Conservation (phyloP, 2,329 filamentous ascomycete genomes). For the Arthrobotrys megalospora region DNA sequence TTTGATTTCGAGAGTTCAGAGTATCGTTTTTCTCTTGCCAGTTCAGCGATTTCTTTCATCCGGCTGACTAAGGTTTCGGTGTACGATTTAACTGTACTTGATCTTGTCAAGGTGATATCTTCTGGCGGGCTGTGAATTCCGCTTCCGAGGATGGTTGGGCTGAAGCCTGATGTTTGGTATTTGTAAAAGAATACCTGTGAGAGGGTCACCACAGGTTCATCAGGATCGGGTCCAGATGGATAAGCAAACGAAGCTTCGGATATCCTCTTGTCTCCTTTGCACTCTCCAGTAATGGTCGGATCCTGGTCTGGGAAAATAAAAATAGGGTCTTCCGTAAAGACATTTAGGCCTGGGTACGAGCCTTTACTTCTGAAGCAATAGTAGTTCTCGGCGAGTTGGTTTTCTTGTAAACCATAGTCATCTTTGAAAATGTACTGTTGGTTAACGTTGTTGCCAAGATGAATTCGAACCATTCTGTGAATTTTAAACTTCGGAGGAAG, state of each 20-base stretch:
- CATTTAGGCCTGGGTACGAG: neutral
- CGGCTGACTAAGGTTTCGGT: neutral
- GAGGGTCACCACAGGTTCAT: neutral
- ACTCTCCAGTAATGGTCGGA: neutral
- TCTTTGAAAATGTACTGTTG: conserved; percentile 12
- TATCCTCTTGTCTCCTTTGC: neutral
- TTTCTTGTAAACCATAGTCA: too few relatives aligned
- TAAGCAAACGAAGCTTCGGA: too few relatives aligned
- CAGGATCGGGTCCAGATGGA: neutral
- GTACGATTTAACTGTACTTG: neutral
- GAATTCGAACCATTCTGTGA: neutral
- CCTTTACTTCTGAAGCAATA: neutral
- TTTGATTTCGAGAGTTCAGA: conserved; percentile 3
- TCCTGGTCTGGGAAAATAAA: conserved; percentile 7
- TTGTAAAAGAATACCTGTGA: conserved; percentile 11
- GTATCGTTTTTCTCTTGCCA: neutral
- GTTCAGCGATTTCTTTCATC: conserved; percentile 3
- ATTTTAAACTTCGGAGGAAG: neutral
- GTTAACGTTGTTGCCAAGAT: too few relatives aligned
- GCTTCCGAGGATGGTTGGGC: neutral
- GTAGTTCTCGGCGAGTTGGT: neutral
- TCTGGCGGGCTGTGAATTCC: neutral
- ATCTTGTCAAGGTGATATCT: neutral
- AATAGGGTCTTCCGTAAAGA: neutral
- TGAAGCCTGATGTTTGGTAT: conserved; percentile 11